These are phyloP conservation scores for Penstemon newberryi DNA, from an alignment of 257 asterid genomes.

Conservation along the genomic window DNA sequence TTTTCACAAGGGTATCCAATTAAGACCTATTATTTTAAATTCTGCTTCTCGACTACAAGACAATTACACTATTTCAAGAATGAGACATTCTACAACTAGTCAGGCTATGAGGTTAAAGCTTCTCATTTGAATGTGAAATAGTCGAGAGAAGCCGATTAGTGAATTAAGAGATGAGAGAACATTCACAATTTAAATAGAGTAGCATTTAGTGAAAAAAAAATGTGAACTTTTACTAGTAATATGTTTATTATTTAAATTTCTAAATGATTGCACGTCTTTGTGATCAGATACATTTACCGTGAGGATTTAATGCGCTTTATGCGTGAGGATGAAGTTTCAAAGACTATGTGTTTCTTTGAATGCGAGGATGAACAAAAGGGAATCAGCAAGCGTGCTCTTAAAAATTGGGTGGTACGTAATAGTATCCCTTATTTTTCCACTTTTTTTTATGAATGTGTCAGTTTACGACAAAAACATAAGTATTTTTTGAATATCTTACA, in stretches of 20 bases:
- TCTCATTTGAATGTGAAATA: neutral
- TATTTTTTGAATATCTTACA: neutral
- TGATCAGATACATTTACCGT: constrained; percentile 49
- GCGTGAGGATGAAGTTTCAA: constrained; percentile 80
- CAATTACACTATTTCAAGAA: no score
- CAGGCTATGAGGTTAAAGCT: neutral
- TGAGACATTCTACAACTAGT: no score
- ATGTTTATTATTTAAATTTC: neutral
- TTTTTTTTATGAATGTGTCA: neutral
- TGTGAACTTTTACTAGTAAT: neutral
- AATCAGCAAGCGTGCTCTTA: constrained; percentile 74
- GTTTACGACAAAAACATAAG: neutral
- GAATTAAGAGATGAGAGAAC: neutral
- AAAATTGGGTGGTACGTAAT: constrained; percentile 84
- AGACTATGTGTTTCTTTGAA: constrained; percentile 66
- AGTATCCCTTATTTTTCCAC: neutral
- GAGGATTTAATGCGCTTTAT: constrained; percentile 84
- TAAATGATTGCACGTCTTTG: constrained; percentile 16
- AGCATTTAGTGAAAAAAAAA: neutral
- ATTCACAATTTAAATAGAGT: neutral
- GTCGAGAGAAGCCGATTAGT: neutral
- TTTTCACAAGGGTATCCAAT: no score
- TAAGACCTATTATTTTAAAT: no score
- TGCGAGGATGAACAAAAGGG: constrained; percentile 69
- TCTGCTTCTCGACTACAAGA: no score